Evolutionary conservation across 495 filamentous ascomycete species (phyloP).

Genomic region (Bacidia gigantensis): DNA sequence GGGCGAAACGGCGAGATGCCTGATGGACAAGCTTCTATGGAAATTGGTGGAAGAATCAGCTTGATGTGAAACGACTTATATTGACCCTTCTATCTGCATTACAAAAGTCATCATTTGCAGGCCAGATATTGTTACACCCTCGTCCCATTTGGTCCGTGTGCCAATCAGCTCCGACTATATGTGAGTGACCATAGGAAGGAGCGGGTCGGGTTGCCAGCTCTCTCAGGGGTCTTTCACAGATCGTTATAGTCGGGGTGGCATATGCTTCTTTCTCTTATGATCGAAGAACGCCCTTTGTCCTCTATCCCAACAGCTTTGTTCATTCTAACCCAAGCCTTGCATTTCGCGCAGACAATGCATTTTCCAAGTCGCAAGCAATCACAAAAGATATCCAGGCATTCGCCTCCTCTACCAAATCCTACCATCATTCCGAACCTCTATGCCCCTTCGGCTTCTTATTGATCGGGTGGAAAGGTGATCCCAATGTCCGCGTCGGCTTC

Average conservation of each 20-base stretch:
- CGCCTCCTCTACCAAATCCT: neutral
- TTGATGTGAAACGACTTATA: slow-evolving; percentile 81
- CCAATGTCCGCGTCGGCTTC: neutral
- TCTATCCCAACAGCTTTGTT: no score
- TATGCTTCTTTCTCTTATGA: no score
- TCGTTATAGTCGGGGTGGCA: no score
- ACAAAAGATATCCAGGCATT: neutral
- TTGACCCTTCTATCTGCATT: neutral
- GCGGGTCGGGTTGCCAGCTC: neutral
- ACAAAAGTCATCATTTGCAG: neutral
- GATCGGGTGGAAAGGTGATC: neutral
- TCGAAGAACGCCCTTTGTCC: no score
- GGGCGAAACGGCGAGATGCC: slow-evolving; percentile 90
- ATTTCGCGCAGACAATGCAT: no score
- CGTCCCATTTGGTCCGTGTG: neutral
- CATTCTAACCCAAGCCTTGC: no score
- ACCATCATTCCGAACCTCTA: neutral
- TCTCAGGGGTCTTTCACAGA: neutral
- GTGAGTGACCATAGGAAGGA: neutral
- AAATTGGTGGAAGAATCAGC: slow-evolving; percentile 84
- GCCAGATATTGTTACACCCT: neutral
- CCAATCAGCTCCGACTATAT: neutral
- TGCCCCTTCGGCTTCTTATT: neutral
- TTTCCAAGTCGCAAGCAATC: no score
- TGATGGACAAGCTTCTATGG: slow-evolving; percentile 74